A percentile compares a stretch with the other conserved stretches of the same genome.
Evolutionary conservation across 1,139 yeast genomes (phyloP).

Genomic region (Geotrichum siamense): DNA sequence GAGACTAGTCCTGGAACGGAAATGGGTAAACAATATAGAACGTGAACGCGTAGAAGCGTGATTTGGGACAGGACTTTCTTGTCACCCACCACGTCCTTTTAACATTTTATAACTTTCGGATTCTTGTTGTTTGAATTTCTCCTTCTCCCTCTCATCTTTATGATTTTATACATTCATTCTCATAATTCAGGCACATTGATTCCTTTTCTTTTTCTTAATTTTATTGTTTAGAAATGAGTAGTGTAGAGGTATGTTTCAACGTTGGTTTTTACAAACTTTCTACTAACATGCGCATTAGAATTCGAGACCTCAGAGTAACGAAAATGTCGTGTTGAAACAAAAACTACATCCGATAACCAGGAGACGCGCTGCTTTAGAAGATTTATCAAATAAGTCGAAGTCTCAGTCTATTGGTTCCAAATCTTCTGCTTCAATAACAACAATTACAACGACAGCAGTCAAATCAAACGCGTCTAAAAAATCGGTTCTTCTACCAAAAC

Average conservation of each 20-base stretch:
- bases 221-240: not conserved
- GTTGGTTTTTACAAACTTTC: not conserved
- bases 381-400: conserved; percentile 7
- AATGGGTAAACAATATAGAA: no score
- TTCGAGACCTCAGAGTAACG: conserved; percentile 3
- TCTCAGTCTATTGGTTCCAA: not conserved
- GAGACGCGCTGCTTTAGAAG: conserved; percentile 14
- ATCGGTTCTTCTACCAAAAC: not conserved
- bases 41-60: no score
- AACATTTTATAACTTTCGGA: no score
- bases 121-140: not conserved
- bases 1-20: no score
- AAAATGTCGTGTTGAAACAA: not conserved
- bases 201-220: no score
- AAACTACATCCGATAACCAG: conserved; percentile 10
- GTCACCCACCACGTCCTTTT: no score
- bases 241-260: conserved; percentile 1
- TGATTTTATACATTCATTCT: no score
- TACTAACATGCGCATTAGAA: not conserved
- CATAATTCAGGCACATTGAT: no score
- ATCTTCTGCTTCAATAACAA: not conserved
- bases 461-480: not conserved
- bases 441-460: not conserved
- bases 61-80: no score
- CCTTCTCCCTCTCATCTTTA: not conserved